Conservation (phyloP, 306 rosid species). For the Trichosanthes truncata region DNA sequence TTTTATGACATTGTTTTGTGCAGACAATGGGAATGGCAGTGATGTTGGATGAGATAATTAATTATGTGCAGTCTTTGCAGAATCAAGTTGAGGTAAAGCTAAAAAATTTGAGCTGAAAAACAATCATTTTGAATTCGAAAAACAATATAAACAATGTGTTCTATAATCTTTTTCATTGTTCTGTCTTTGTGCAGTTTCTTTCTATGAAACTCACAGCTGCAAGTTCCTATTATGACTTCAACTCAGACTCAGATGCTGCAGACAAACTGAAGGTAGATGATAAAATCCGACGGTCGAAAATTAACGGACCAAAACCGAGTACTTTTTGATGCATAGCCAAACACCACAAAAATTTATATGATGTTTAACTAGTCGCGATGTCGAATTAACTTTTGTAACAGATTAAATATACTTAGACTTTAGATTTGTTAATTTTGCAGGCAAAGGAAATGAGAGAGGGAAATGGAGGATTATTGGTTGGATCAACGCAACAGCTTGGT, state of each 20-base stretch:
- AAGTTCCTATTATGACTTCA: slow-evolving; percentile 70
- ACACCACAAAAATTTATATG: neutral
- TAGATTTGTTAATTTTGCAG: slow-evolving; percentile 20
- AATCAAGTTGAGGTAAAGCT: slow-evolving; percentile 82
- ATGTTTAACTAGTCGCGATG: no score
- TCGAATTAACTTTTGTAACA: neutral
- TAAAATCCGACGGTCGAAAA: no score
- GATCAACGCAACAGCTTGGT: slow-evolving; percentile 65
- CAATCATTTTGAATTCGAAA: neutral
- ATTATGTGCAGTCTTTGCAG: slow-evolving; percentile 94
- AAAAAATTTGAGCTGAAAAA: neutral
- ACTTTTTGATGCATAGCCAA: neutral
- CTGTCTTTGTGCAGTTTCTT: slow-evolving; percentile 56
- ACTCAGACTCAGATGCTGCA: slow-evolving; percentile 58
- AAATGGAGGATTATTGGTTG: slow-evolving; percentile 39
- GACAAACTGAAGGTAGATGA: slow-evolving; percentile 65
- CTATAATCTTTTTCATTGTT: neutral
- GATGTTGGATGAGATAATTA: slow-evolving; percentile 95
- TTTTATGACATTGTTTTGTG: neutral
- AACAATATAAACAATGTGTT: neutral
- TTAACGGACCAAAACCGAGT: no score
- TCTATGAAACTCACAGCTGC: slow-evolving; percentile 93
- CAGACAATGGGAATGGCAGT: slow-evolving; percentile 99
- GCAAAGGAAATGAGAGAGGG: slow-evolving; percentile 48
- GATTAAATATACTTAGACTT: neutral